Base-by-base conservation (phyloP, 805 yeast species). In the Cyberlindnera japonica region DNA sequence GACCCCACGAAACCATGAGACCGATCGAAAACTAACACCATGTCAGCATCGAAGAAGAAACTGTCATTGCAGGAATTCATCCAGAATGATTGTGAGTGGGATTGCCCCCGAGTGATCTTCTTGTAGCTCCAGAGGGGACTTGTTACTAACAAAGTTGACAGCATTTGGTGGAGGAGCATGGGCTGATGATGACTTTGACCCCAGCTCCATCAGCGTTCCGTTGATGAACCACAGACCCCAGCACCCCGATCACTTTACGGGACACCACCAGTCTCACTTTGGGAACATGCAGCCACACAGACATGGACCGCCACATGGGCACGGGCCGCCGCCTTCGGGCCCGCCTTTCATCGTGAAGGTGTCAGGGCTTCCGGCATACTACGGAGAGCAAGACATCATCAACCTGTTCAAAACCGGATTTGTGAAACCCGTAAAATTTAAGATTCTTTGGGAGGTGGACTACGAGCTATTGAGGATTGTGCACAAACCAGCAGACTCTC, bases 141-240 rank as follows among this genome's bases (percentile, higher is more conserved):
- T n/a, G n/a, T 7, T 31, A 40, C 37, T 36, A 38, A 39, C 41
- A 30, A 12, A 14, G 6, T 15, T 12, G 10, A 23, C 25, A 40
- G 49, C 58, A 12, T 30, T 50, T 9, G 54, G 52, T 4, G 79
- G 77, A 13, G 72, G 74, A 20, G 74, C 79, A 7, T 80, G 87
- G 87, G 85, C 84, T 14, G 86, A 80, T 50, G 85, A 76, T 55
- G 84, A 79, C 53, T 76, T 80, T 41, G 87, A 80, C 54, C 64
- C 79, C 61, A 71, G 72, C 30, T 72, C 82, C 26, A 77, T 79
- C 50, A 75, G 76, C 29, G 74, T 75, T 10, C 72, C 75, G 20
- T 57, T 64, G 16, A 38, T 41, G 47, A 44, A 41, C 40, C 40
- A 33, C 39, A 47, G 40, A 24, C 48, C 45, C 12, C 37, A 38